Base-by-base conservation (phyloP, 2,329 filamentous ascomycete species). In the Aspergillus carbonarius region DNA sequence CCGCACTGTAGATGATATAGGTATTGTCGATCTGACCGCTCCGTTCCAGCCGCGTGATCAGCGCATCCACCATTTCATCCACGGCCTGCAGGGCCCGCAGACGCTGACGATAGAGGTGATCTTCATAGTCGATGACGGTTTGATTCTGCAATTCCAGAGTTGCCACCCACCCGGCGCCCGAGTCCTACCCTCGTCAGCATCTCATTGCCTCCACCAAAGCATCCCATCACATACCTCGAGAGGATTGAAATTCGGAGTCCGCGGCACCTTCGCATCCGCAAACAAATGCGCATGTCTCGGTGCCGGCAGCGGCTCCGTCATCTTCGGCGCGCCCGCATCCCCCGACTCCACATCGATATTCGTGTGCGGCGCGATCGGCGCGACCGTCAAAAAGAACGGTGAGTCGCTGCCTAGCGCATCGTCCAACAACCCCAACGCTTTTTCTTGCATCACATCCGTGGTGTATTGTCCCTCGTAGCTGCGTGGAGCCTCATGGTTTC, bases 361-460 rank as follows among this genome's bases (percentile, higher is more conserved):
- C 27, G 82, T 81, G 65, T 92, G 89, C 0, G 89, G 88, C 0
- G 84, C 87, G 5, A 87, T 81, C 0, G 88, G 88, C 0, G 88
- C 85, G 8, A 89, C 78, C 0, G 81, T 82, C 5, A 91, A 69
- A 68, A 91, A 91, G 73, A 90, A 91, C 0, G 89, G 89, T 17
- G 81, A 77, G 0, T 78, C 72, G 0, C 78, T 74, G 0, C 75
- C 70, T 3, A 86, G 75, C 0, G 84, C 88, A 51, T 88, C 82
- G 3, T 86, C 80, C 0, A 91, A 73, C 42, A 90, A 84, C 0
- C 80, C 84, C 8, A 82, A 76, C 0, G 87, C 82, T 61, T 87
- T 85, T 1, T 82, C 68, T 0, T 83, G 80, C 13, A 90, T 78
- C 6, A 91, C 74, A 64, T 90, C 88, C 0, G 80, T 82, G 0